Evolutionary conservation across 176 grass and related monocot genomes (phyloP), one percentile per base, ranked within the genome.

Genomic region (Leersia perrieri): DNA sequence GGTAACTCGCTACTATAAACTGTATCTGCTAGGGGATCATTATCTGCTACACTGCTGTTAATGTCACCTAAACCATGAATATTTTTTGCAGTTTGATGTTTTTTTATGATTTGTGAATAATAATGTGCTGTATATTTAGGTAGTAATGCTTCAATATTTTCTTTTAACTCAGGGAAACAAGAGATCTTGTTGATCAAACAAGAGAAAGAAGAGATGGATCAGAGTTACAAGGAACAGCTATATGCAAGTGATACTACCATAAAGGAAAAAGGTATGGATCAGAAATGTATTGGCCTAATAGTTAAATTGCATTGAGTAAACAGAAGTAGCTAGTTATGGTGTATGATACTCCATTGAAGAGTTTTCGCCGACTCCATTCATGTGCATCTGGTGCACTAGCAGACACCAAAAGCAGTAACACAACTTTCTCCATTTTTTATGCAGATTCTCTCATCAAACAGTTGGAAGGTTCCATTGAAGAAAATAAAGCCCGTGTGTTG

Each of bases 171-270:
- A 94, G 95, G 88, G 31, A 81, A 89, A 63, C 88, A 95, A 84
- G 88, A 87, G 75, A 83, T 91, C 26, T 73, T 88, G 85, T 75
- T 70, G 60, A 78, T 97, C 77, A 88, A 83, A 89, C 87, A 83
- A 69, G 89, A 97, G 82, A 98, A 94, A 83, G 88, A 98, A 82
- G 84, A 94, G 83, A 87, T 91, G 74, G 86, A 94, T 67, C 88
- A 34, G 63, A 70, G 82, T 81, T 84, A 92, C 74, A 91, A 72
- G 60, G 74, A 91, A 47, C 72, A 84, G 42, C 55, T 88, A 20
- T 82, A 60, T 84, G 69, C 74, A 80, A 86, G 85, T 81, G 81
- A 91, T 79, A 84, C 47, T 68, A 64, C 51, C 38, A 91, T 94
- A 82, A 88, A 78, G 74, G 90, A 83, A 80, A 98, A 94, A 94